phyloP scores from a whole-genome alignment of 2,329 filamentous ascomycete genomes.

The Coniochaeta sp. region DNA sequence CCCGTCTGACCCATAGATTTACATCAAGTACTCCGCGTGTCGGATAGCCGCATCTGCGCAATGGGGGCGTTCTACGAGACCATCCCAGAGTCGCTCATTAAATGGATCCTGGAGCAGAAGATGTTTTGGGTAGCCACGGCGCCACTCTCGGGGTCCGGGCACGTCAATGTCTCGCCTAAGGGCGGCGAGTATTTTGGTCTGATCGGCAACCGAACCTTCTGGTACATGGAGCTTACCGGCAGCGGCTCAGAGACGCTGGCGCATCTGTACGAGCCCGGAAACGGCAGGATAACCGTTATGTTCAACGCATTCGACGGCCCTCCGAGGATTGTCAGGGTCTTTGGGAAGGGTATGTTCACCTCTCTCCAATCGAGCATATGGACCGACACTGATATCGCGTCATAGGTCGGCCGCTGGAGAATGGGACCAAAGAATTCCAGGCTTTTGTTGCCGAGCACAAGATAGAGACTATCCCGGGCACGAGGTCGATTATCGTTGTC shows the following conservation, averaged over 20 bases:
- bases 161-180: slow-evolving; percentile 74
- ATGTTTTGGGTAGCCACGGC: slow-evolving; percentile 72
- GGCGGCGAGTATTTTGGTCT: slow-evolving; percentile 41
- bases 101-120: slow-evolving; percentile 60
- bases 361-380: background rate
- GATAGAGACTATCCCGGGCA: slow-evolving; percentile 19
- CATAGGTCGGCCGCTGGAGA: slow-evolving; percentile 26
- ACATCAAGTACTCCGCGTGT: background rate
- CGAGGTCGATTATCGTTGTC: slow-evolving; percentile 27
- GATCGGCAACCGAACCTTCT: slow-evolving; percentile 21
- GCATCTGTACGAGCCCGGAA: slow-evolving; percentile 60
- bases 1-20: background rate
- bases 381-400: background rate
- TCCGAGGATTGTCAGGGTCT: slow-evolving; percentile 29
- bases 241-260: slow-evolving; percentile 70
- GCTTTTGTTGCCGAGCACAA: slow-evolving; percentile 24
- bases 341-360: slow-evolving; percentile 16
- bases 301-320: slow-evolving; percentile 44
- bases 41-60: background rate
- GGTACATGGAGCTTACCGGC: slow-evolving; percentile 67
- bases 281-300: slow-evolving; percentile 66
- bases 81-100: slow-evolving; percentile 34
- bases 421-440: slow-evolving; percentile 19
- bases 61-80: slow-evolving; percentile 19
- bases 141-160: slow-evolving; percentile 51